Percentiles rank a stretch among this genome's conserved stretches.
These are phyloP conservation scores for Sanghuangporus sanghuang DNA, from an alignment of 1,284 basidiomycete genomes.

Conservation along the genomic window DNA sequence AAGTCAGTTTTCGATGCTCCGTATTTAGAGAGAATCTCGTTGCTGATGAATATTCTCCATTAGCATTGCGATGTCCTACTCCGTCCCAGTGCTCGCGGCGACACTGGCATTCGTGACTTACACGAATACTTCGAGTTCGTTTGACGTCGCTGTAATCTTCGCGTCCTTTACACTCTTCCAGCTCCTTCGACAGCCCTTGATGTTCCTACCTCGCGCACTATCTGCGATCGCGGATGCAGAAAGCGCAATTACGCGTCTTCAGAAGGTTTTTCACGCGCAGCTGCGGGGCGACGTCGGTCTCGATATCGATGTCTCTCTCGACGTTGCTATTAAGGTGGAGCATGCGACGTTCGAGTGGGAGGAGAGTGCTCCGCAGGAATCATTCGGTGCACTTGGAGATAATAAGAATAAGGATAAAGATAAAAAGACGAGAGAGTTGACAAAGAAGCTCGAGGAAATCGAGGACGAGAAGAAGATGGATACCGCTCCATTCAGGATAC, in stretches of 20 bases:
- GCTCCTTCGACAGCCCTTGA: constrained; percentile 60
- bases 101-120: constrained; percentile 76
- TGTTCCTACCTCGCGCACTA: constrained; percentile 64
- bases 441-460: constrained; percentile 18
- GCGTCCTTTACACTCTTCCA: constrained; percentile 68
- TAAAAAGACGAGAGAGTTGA: constrained; percentile 20
- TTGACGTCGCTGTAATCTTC: constrained; percentile 66
- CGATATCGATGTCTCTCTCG: constrained; percentile 39
- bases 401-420: constrained; percentile 14
- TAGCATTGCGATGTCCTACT: constrained; percentile 26
- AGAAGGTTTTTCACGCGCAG: constrained; percentile 56
- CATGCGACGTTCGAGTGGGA: constrained; percentile 68
- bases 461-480: constrained; percentile 23
- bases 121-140: constrained; percentile 45
- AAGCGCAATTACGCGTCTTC: constrained; percentile 53
- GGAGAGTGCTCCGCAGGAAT: constrained; percentile 26
- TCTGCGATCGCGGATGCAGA: constrained; percentile 61
- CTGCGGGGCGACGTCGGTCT: constrained; percentile 38
- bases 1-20: constrained; percentile 39
- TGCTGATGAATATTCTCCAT: constrained; percentile 23
- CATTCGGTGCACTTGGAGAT: constrained; percentile 19
- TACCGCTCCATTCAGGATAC: constrained; percentile 42
- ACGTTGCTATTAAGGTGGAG: constrained; percentile 45
- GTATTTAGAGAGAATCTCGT: background rate
- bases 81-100: constrained; percentile 64